Percentiles rank a stretch among this genome's conserved stretches.
Conservation (phyloP, 2,329 filamentous ascomycete species). For the Pyrenophora tritici-repentis region DNA sequence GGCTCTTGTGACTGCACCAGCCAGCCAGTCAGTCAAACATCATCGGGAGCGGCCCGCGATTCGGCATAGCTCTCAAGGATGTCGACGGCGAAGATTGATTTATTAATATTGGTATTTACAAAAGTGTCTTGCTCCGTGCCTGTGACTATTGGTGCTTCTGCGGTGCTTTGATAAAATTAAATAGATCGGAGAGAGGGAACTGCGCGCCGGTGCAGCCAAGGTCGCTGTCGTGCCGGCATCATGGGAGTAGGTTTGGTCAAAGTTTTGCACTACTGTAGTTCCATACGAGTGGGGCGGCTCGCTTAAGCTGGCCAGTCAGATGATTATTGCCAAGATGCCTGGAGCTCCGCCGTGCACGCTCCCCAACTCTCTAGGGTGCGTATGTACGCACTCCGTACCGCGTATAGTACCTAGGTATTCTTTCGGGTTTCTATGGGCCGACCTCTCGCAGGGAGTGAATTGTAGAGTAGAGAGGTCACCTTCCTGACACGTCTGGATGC, state of each 20-base stretch:
- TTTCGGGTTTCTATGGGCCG: too few relatives aligned
- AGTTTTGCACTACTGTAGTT: constrained; percentile 14
- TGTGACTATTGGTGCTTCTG: not conserved
- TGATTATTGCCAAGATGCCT: not conserved
- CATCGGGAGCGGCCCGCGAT: constrained; percentile 14
- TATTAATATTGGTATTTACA: too few relatives aligned
- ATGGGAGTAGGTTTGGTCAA: constrained; percentile 7
- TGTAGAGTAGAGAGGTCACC: not conserved
- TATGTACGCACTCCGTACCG: too few relatives aligned
- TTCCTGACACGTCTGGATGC: not conserved
- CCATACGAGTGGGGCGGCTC: constrained; percentile 1
- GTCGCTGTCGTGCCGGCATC: constrained; percentile 8
- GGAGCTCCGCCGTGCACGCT: not conserved
- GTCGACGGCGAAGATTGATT: not conserved
- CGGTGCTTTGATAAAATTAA: too few relatives aligned
- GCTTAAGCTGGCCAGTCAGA: constrained; percentile 6
- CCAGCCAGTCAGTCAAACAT: not conserved
- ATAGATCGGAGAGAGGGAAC: not conserved
- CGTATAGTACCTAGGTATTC: too few relatives aligned
- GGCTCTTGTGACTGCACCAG: constrained; percentile 10
- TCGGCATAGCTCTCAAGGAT: constrained; percentile 15
- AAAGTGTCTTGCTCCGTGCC: too few relatives aligned
- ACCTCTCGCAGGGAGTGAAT: too few relatives aligned
- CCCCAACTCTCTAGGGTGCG: not conserved
- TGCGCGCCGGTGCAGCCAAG: constrained; percentile 1